Evolutionary conservation across 2,329 filamentous ascomycete species (phyloP).

Genomic region (Aspergillus pseudoviridinutans): DNA sequence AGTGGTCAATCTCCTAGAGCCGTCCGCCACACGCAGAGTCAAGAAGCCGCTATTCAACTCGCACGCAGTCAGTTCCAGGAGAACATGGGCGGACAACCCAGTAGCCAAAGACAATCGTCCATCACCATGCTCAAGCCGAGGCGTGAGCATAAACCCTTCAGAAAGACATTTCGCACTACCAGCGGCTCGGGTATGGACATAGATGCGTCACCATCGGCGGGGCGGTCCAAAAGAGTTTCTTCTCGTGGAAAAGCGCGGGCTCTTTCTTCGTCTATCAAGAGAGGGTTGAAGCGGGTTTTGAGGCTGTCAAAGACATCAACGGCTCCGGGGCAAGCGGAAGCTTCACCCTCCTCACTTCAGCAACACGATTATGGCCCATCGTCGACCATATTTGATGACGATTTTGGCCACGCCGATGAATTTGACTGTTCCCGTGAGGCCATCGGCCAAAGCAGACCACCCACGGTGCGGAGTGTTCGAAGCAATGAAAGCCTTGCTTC

Average conservation of each 20-base stretch:
- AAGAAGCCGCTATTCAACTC: constrained; percentile 39
- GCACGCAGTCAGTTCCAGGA: constrained; percentile 38
- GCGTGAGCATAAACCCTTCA: constrained; percentile 33
- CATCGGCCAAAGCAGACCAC: constrained; percentile 4
- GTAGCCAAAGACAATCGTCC: constrained; percentile 22
- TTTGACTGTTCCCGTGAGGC: neutral
- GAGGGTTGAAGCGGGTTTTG: constrained; percentile 39
- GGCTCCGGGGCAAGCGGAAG: constrained; percentile 18
- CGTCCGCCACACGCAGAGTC: constrained; percentile 25
- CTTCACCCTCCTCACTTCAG: constrained; percentile 19
- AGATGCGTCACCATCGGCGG: constrained; percentile 6
- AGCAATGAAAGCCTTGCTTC: constrained; percentile 34
- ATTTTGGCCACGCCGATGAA: constrained; percentile 1
- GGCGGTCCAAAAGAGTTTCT: neutral
- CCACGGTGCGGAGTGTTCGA: constrained; percentile 20
- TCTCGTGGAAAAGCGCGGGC: constrained; percentile 30
- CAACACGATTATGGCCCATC: neutral
- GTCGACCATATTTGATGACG: constrained; percentile 1
- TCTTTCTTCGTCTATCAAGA: constrained; percentile 42
- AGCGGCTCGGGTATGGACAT: constrained; percentile 20
- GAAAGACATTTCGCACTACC: constrained; percentile 32
- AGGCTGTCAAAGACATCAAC: constrained; percentile 26
- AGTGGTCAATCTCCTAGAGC: constrained; percentile 19
- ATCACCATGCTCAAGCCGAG: constrained; percentile 19
- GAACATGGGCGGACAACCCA: constrained; percentile 14